A percentile compares a stretch with the other conserved stretches of the same genome.
These are phyloP conservation scores for Ogataea trehalophila DNA, from an alignment of 805 yeast species.

Conservation along the genomic window DNA sequence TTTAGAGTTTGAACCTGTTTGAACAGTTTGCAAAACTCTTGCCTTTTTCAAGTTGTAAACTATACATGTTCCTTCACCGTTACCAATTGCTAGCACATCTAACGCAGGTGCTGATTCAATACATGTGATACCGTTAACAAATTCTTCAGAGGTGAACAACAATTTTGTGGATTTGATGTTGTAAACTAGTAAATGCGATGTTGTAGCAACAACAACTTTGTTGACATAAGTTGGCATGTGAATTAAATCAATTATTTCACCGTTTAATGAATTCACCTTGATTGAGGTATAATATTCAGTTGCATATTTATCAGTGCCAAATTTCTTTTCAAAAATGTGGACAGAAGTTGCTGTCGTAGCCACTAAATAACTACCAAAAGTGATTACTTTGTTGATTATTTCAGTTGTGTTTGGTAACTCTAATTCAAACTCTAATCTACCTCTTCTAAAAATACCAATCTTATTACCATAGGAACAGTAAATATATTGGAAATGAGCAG, in stretches of 20 bases:
- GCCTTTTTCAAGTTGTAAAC: conserved; percentile 68
- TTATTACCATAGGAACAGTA: conserved; percentile 69
- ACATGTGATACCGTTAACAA: conserved; percentile 56
- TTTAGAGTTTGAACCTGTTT: conserved; percentile 36
- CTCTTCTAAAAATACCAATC: conserved; percentile 80
- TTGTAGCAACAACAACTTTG: conserved; percentile 81
- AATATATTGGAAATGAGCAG: conserved; percentile 80
- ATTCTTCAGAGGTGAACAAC: conserved; percentile 45
- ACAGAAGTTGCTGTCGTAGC: conserved; percentile 40
- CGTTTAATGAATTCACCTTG: conserved; percentile 55
- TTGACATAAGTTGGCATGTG: conserved; percentile 93
- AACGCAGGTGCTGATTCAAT: conserved; percentile 82
- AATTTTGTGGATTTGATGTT: conserved; percentile 77
- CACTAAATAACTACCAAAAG: conserved; percentile 77
- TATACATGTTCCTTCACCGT: conserved; percentile 58
- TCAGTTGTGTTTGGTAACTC: conserved; percentile 25
- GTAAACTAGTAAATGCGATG: conserved; percentile 52
- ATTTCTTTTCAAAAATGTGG: conserved; percentile 29
- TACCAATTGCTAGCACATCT: conserved; percentile 78
- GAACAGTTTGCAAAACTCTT: conserved; percentile 46
- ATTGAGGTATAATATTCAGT: conserved; percentile 68
- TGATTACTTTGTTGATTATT: conserved; percentile 44
- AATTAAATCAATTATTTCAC: conserved; percentile 59
- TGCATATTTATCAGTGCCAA: conserved; percentile 36
- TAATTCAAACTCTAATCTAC: conserved; percentile 49